phyloP scores from a whole-genome alignment of 345 rosid species.

The Eucalyptus sp. region DNA sequence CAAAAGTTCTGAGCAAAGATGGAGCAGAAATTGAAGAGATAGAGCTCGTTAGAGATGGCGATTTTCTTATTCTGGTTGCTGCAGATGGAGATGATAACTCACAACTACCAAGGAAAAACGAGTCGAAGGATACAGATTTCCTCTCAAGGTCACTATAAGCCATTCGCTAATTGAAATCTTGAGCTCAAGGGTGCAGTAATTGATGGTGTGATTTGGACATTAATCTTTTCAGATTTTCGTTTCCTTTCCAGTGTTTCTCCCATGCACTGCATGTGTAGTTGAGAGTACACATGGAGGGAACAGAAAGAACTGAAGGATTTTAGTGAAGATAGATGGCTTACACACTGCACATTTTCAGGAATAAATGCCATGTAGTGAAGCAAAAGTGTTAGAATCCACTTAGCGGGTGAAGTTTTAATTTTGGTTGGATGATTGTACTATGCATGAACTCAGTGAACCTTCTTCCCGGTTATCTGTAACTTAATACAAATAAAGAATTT shows the following conservation, averaged over 20 bases:
- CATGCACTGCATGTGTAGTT: not conserved
- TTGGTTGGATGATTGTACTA: not conserved
- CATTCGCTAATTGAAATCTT: not conserved
- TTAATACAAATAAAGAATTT: not conserved
- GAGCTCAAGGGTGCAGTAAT: not conserved
- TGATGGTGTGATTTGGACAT: not conserved
- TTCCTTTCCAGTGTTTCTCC: not conserved
- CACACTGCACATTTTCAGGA: not conserved
- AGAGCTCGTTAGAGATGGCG: conserved; percentile 69
- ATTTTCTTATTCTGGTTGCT: conserved; percentile 45
- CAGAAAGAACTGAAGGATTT: not conserved
- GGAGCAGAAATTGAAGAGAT: conserved; percentile 77
- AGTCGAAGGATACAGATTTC: not conserved
- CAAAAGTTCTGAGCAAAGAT: conserved; percentile 39
- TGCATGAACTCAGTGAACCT: not conserved
- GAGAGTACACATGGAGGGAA: not conserved
- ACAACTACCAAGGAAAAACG: not conserved
- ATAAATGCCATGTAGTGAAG: not conserved
- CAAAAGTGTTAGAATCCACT: not conserved
- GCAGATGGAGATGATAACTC: not conserved
- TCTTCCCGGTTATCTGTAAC: not conserved
- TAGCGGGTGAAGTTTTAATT: not conserved
- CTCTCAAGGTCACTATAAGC: not conserved
- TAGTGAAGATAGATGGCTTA: not conserved
- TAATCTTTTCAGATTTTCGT: not conserved